These are phyloP conservation scores for Blastocystis sp. DNA, from an alignment of 352 stramenopile genomes.

Conservation along the genomic window DNA sequence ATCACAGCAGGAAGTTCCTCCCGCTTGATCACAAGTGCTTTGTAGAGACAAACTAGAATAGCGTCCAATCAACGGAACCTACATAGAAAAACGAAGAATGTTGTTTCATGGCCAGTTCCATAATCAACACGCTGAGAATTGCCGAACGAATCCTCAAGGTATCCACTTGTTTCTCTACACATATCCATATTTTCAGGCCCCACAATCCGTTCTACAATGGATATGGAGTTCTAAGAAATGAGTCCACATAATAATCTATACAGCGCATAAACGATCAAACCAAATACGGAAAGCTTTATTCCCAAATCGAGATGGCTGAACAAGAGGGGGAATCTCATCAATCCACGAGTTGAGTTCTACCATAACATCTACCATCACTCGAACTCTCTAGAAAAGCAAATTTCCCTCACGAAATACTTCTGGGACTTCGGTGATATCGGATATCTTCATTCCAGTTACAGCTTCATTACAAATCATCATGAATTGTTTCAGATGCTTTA, in stretches of 20 bases:
- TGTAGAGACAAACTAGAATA: conserved; percentile 59
- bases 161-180: conserved; percentile 78
- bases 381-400: conserved; percentile 13
- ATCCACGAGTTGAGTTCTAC: conserved; percentile 74
- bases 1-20: conserved; percentile 63
- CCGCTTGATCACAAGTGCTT: conserved; percentile 63
- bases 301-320: conserved; percentile 86
- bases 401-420: neutral
- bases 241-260: conserved; percentile 56
- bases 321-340: conserved; percentile 80
- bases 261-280: conserved; percentile 75
- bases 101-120: conserved; percentile 93
- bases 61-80: neutral
- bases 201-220: conserved; percentile 35
- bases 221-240: conserved; percentile 28
- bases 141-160: conserved; percentile 89
- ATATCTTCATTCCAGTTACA: conserved; percentile 38
- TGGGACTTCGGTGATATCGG: neutral
- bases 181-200: conserved; percentile 43
- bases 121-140: conserved; percentile 93
- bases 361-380: conserved; percentile 64
- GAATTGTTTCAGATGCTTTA: conserved; percentile 32
- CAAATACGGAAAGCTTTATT: conserved; percentile 85
- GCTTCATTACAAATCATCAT: conserved; percentile 51
- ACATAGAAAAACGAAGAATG: conserved; percentile 85